Conservation (phyloP, 805 yeast species). For the Yamadazyma sp. region DNA sequence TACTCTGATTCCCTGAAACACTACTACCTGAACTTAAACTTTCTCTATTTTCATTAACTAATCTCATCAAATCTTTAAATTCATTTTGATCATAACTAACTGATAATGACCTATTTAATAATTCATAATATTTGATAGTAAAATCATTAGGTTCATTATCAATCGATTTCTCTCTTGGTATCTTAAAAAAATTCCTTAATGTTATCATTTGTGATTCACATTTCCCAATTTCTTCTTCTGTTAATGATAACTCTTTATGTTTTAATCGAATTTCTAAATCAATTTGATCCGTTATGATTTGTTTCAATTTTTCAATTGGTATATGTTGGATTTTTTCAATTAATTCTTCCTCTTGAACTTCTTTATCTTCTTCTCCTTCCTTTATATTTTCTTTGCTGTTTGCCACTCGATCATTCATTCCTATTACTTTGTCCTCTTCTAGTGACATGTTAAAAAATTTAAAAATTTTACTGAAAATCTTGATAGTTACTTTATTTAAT, state of each 20-base stretch:
- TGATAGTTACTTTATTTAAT: no score
- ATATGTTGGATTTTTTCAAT: slow-evolving; percentile 14
- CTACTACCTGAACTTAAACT: background rate
- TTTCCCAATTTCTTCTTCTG: slow-evolving; percentile 53
- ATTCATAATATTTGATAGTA: slow-evolving; percentile 39
- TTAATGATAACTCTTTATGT: slow-evolving; percentile 50
- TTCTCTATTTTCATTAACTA: slow-evolving; percentile 2
- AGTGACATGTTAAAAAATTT: slow-evolving; percentile 8
- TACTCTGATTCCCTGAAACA: background rate
- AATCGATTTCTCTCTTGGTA: slow-evolving; percentile 37
- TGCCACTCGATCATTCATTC: slow-evolving; percentile 9
- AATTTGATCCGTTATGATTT: slow-evolving; percentile 43
- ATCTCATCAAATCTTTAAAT: slow-evolving; percentile 9
- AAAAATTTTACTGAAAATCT: slow-evolving; percentile 5
- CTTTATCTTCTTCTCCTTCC: background rate
- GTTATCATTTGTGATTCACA: slow-evolving; percentile 57
- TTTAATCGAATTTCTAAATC: slow-evolving; percentile 60
- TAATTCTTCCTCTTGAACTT: slow-evolving; percentile 3
- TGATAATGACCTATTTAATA: slow-evolving; percentile 32
- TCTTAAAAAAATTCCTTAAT: slow-evolving; percentile 43
- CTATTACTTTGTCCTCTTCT: background rate
- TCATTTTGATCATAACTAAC: slow-evolving; percentile 21
- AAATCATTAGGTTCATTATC: slow-evolving; percentile 44
- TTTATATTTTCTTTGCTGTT: background rate
- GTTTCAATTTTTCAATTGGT: slow-evolving; percentile 26